phyloP scores from a whole-genome alignment of 2,329 filamentous ascomycete genomes.

The Zymoseptoria passerinii region DNA sequence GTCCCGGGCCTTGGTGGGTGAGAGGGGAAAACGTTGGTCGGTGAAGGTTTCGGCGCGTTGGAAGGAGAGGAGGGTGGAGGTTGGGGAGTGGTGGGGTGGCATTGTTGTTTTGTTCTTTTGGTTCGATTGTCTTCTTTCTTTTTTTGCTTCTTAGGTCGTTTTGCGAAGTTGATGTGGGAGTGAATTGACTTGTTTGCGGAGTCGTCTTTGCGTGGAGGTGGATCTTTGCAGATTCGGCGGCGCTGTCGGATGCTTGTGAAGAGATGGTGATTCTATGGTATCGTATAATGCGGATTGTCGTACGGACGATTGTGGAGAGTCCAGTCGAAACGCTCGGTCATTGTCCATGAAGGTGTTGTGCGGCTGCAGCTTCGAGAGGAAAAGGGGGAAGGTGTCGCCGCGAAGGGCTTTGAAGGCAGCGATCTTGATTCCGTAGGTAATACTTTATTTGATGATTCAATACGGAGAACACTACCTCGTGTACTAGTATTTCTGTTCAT shows the following conservation, averaged over 20 bases:
- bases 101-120: not conserved
- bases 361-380: not conserved
- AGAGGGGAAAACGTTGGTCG: not conserved
- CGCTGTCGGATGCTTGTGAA: not conserved
- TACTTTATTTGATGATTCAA: not conserved
- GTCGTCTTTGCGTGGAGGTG: too few species aligned
- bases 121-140: not conserved
- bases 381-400: not conserved
- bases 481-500: not conserved
- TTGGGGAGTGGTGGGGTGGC: not conserved
- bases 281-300: not conserved
- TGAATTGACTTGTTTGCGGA: not conserved
- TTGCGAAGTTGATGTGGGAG: not conserved
- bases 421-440: too few species aligned
- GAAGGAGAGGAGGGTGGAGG: not conserved
- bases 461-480: not conserved
- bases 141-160: not conserved
- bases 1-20: not conserved
- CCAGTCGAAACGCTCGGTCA: not conserved
- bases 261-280: not conserved
- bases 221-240: too few species aligned
- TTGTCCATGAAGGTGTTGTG: not conserved
- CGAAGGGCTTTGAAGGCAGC: not conserved
- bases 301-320: not conserved
- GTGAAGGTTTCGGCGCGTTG: not conserved